A percentile compares a stretch with the other conserved stretches of the same genome.
phyloP scores from a whole-genome alignment of 345 rosid species.

The Hypericum perforatum region DNA sequence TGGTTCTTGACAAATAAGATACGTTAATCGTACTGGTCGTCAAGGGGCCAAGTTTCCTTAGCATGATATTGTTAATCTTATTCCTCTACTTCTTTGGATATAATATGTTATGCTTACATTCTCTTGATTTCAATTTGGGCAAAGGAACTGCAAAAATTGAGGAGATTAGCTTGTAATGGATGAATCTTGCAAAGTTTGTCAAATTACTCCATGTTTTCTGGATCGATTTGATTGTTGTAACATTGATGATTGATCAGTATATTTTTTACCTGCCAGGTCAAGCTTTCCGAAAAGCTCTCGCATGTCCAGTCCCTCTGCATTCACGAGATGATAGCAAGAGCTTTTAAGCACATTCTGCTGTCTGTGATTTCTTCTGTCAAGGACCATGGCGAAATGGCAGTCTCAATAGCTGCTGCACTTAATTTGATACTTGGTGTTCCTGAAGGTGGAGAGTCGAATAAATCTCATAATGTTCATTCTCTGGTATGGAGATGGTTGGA shows the following conservation, averaged over 20 bases:
- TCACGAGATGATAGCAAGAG: conserved; percentile 96
- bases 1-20: conserved; percentile 1
- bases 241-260: no score
- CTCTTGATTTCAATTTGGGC: no score
- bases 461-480: conserved; percentile 44
- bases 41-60: not conserved
- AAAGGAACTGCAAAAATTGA: no score
- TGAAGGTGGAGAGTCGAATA: conserved; percentile 34
- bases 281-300: conserved; percentile 86
- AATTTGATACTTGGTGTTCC: conserved; percentile 91
- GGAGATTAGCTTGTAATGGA: no score
- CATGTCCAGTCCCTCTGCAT: conserved; percentile 94
- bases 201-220: no score
- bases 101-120: no score
- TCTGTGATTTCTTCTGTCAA: conserved; percentile 70
- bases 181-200: no score
- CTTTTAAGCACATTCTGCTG: conserved; percentile 83
- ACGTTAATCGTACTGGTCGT: not conserved
- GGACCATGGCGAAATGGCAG: conserved; percentile 55
- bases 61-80: no score
- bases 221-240: no score
- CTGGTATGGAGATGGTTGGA: conserved; percentile 87
- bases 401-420: conserved; percentile 67
- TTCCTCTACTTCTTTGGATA: no score
- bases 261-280: conserved; percentile 39